Conservation (phyloP, 2,329 filamentous ascomycete genomes). For the Trichoderma lentiforme region DNA sequence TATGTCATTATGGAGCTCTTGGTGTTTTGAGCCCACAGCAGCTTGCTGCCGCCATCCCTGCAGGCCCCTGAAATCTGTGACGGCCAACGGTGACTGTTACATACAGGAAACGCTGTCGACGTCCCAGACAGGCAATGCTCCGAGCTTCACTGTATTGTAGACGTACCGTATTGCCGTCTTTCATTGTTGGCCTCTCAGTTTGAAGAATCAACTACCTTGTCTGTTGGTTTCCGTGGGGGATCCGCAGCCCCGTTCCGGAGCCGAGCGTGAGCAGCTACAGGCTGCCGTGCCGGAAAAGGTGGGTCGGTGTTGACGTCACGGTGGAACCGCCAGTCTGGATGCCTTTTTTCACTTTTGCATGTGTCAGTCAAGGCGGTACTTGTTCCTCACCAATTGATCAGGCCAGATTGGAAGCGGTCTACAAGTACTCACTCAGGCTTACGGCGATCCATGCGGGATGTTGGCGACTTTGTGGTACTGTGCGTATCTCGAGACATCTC, state of each 20-base stretch:
- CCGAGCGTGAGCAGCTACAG: constrained; percentile 31
- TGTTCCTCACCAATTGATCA: not conserved
- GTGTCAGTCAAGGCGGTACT: not conserved
- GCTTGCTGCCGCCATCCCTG: not conserved
- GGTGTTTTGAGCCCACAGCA: not conserved
- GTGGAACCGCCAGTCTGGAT: constrained; percentile 12
- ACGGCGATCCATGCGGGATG: not conserved
- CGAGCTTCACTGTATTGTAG: not conserved
- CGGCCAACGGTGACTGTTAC: not conserved
- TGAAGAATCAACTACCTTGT: not conserved
- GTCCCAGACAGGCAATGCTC: not conserved
- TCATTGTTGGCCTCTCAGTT: not conserved
- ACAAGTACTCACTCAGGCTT: not conserved
- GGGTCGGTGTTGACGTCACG: constrained; percentile 31
- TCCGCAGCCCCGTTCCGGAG: constrained; percentile 23
- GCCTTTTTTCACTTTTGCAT: not conserved
- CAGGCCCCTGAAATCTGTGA: not conserved
- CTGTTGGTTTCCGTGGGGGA: constrained; percentile 5
- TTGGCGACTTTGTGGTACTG: not conserved
- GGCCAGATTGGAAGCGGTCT: not conserved
- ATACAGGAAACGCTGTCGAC: not conserved
- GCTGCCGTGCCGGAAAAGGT: constrained; percentile 21
- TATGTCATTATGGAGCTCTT: constrained; percentile 13
- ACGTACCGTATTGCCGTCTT: not conserved
- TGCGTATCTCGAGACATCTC: not conserved